These are phyloP conservation scores for Ilyonectria robusta DNA, from an alignment of 2,329 filamentous ascomycete genomes.

Conservation along the genomic window DNA sequence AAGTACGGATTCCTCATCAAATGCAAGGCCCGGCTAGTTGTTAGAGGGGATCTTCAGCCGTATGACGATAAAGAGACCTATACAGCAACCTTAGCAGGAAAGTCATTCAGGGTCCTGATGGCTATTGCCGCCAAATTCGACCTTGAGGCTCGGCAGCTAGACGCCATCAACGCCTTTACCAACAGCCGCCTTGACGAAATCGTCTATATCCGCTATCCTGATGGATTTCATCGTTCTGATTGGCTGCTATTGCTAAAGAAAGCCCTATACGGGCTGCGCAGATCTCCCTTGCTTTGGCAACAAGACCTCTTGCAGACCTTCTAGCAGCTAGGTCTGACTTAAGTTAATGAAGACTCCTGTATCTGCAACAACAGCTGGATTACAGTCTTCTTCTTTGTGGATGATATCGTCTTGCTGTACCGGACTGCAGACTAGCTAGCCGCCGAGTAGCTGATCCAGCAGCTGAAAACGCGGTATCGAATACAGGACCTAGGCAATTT, in stretches of 20 bases:
- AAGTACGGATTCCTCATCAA: constrained; percentile 18
- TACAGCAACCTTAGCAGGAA: constrained; percentile 14
- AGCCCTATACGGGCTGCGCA: not conserved
- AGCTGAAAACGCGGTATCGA: no score
- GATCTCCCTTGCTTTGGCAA: constrained; percentile 5
- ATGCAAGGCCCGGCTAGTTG: no score
- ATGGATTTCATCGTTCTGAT: not conserved
- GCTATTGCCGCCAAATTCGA: constrained; percentile 21
- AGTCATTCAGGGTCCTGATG: constrained; percentile 1
- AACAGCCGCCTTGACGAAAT: constrained; percentile 17
- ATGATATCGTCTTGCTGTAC: no score
- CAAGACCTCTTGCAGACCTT: not conserved
- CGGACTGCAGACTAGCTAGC: no score
- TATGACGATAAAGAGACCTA: not conserved
- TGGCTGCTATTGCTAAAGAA: not conserved
- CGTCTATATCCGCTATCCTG: constrained; percentile 14
- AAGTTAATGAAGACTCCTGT: not conserved
- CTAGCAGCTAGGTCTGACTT: not conserved
- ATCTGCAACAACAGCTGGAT: no score
- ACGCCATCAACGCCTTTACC: constrained; percentile 29
- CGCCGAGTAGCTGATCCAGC: no score
- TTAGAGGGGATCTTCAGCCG: constrained; percentile 27
- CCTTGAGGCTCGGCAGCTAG: constrained; percentile 19
- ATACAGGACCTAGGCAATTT: no score
- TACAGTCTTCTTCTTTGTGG: no score